Evolutionary conservation across 257 asterid species (phyloP).

Genomic region (Gardenia jasminoides): DNA sequence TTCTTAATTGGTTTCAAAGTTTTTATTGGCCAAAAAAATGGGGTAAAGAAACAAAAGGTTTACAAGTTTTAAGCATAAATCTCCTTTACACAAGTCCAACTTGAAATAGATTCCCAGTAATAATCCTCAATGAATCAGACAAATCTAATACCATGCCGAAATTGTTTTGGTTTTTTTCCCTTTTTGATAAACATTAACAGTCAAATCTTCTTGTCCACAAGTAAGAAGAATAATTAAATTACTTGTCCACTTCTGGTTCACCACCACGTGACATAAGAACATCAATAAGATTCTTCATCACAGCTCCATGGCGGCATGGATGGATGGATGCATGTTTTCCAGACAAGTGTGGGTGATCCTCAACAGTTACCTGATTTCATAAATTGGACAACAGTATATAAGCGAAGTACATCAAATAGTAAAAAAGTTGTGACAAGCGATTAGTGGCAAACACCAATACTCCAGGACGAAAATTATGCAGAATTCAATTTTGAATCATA

Average conservation of each 20-base stretch:
- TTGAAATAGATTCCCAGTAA: not conserved
- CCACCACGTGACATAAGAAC: conserved; percentile 91
- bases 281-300: conserved; percentile 97
- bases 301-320: conserved; percentile 99
- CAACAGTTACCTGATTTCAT: conserved; percentile 79
- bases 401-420: not conserved
- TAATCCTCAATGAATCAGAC: not conserved
- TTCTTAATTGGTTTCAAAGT: not conserved
- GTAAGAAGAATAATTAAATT: conserved; percentile 20
- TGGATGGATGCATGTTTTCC: conserved; percentile 98
- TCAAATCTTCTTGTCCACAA: not conserved
- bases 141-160: not conserved
- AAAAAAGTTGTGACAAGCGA: not conserved
- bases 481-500: not conserved
- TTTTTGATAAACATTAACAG: not conserved
- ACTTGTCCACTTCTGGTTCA: conserved; percentile 99
- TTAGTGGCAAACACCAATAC: not conserved
- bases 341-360: conserved; percentile 96
- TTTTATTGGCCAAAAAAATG: too few species aligned
- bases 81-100: not conserved
- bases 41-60: too few species aligned
- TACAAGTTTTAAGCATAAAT: not conserved
- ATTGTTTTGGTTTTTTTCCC: not conserved
- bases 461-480: not conserved
- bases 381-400: conserved; percentile 1